These are phyloP conservation scores for Chimonanthus praecox DNA, from an alignment of 164 flowering plant species.

Conservation along the genomic window DNA sequence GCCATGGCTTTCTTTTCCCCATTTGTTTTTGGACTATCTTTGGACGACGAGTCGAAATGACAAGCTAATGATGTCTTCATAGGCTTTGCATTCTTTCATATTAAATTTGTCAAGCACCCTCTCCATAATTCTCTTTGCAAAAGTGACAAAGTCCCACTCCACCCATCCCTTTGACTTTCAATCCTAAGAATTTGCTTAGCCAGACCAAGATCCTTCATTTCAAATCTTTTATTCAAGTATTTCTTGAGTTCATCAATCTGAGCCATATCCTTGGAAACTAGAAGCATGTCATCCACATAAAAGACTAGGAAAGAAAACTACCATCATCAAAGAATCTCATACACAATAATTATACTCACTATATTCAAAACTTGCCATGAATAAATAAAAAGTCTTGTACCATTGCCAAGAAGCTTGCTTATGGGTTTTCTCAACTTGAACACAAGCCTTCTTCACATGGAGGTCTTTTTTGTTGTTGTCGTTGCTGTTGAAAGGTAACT, in stretches of 20 bases:
- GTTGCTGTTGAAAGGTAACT: too few relatives aligned
- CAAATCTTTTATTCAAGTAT: constrained; percentile 1
- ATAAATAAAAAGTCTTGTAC: background rate
- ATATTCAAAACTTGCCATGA: background rate
- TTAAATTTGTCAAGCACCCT: background rate
- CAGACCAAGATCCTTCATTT: background rate
- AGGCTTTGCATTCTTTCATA: background rate
- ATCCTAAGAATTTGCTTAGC: background rate
- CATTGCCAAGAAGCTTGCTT: background rate
- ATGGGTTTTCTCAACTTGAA: background rate
- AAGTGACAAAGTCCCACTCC: constrained; percentile 3
- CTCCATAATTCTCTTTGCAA: background rate
- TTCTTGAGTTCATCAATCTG: background rate
- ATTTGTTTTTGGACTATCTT: background rate
- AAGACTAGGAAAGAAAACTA: background rate
- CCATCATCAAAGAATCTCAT: background rate
- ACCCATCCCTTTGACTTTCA: background rate
- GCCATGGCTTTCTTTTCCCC: background rate
- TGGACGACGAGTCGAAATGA: background rate
- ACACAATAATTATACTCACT: background rate
- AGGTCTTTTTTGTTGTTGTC: too few relatives aligned
- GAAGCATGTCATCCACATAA: constrained; percentile 2
- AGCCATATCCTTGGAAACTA: background rate
- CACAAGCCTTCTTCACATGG: background rate
- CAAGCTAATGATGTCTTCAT: background rate